Base-by-base conservation (phyloP, 495 filamentous ascomycete genomes). In the Podospora pseudoanserina region DNA sequence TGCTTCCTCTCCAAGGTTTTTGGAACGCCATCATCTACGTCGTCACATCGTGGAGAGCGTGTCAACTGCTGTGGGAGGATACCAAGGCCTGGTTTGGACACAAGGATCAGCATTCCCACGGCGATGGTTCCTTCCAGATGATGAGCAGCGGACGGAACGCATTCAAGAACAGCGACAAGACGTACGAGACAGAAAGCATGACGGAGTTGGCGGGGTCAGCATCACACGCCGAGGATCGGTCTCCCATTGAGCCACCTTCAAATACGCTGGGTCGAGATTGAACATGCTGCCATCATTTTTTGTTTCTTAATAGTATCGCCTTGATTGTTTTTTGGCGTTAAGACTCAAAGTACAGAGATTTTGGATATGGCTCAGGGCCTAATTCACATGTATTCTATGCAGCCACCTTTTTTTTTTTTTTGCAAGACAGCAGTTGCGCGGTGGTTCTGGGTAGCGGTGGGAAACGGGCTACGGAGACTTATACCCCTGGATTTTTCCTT, bases 1-100 rank as follows among this genome's bases (percentile, higher is more conserved):
- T 95, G 0, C 83, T 96, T 15, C 92, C 92, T 0, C 80, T 93
- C 0, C 92, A 96, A 74, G 92, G 92, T 2, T 93, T 94, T 75
- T 94, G 91, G 90, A 96, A 96, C 74, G 86, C 88, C 28, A 74
- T 92, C 63, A 92, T 96, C 67, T 96, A 96, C 79, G 75, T 87
- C 4, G 86, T 86, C 19, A 92, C 91, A 1, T 87, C 81, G 27
- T 83, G 80, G 80, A 70, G 74, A 28, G 83, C 83, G 3, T 83
- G 80, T 67, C 77, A 77, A 69, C 68, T 73, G 19, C 72, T 82
- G 3, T 75, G 73, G 68, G 69, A 68, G 0, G 70, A 61, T 18
- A 34, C 72, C 6, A 20, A 55, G 49, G 18, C 27, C 15, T 71
- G 65, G 65, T 30, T 55, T 19, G 28, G 55, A 23, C 9, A 56